phyloP scores from a whole-genome alignment of 768 basidiomycete species.

The Lactarius deliciosus region DNA sequence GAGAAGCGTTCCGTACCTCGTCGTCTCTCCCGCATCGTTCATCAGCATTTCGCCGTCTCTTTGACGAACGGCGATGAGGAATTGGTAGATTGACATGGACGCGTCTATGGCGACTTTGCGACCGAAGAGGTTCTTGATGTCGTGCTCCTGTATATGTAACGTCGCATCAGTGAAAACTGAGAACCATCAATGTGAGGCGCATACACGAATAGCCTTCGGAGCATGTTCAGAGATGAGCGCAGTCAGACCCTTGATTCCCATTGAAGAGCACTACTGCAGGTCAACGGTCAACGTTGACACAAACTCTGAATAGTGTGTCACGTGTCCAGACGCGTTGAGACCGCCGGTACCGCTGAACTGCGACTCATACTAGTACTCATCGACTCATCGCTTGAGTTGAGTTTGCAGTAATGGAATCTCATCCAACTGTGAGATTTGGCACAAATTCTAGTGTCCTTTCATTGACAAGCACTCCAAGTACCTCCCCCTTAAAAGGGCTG shows the following conservation, averaged over 20 bases:
- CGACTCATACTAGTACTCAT: too few species aligned
- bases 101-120: constrained; percentile 99
- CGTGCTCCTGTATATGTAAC: constrained; percentile 60
- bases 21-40: constrained; percentile 97
- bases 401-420: background rate
- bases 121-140: constrained; percentile 96
- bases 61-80: constrained; percentile 96
- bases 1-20: constrained; percentile 48
- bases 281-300: too few species aligned
- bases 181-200: constrained; percentile 3
- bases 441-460: background rate
- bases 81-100: constrained; percentile 96
- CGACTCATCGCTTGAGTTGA: too few species aligned
- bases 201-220: constrained; percentile 68
- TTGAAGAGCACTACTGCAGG: constrained; percentile 32
- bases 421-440: constrained; percentile 8
- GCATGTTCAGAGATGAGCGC: constrained; percentile 87
- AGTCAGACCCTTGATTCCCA: constrained; percentile 97
- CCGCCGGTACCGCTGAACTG: too few species aligned
- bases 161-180: constrained; percentile 7
- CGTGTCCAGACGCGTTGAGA: background rate
- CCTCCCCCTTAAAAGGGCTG: background rate
- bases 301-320: background rate
- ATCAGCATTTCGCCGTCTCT: constrained; percentile 95
- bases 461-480: constrained; percentile 17